Conservation (phyloP, 148 eudicot species). For the Chenopodium quinoa region DNA sequence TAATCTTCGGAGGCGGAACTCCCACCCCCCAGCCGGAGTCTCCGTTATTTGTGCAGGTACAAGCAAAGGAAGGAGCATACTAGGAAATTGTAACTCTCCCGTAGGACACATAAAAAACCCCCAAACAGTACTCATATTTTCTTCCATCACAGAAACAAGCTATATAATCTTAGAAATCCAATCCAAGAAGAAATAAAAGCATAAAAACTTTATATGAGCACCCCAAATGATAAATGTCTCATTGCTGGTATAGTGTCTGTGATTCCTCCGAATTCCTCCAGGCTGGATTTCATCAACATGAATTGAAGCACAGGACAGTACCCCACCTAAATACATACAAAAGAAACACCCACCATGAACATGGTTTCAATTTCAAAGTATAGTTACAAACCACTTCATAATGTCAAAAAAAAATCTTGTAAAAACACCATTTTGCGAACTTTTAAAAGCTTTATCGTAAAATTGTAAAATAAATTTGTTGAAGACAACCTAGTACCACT, state of each 20-base stretch:
- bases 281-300: conserved; percentile 88
- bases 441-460: no score
- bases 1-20: no score
- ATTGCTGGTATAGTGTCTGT: conserved; percentile 79
- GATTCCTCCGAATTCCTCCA: conserved; percentile 78
- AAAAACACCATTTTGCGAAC: no score
- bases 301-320: conserved; percentile 62
- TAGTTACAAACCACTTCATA: neutral
- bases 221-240: conserved; percentile 97
- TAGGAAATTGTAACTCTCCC: no score
- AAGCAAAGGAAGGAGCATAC: no score
- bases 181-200: conserved; percentile 14
- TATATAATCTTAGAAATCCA: neutral
- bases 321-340: conserved; percentile 50
- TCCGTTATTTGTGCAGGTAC: no score
- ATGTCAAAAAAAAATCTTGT: no score
- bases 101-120: no score
- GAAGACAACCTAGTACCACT: no score
- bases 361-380: neutral
- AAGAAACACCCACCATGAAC: neutral
- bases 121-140: neutral
- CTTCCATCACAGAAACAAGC: neutral
- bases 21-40: no score
- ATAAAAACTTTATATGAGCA: conserved; percentile 71
- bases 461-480: no score